A percentile compares a stretch with the other conserved stretches of the same genome.
Evolutionary conservation across 73 alveolate genomes (phyloP).

Genomic region (Blepharisma stoltei): DNA sequence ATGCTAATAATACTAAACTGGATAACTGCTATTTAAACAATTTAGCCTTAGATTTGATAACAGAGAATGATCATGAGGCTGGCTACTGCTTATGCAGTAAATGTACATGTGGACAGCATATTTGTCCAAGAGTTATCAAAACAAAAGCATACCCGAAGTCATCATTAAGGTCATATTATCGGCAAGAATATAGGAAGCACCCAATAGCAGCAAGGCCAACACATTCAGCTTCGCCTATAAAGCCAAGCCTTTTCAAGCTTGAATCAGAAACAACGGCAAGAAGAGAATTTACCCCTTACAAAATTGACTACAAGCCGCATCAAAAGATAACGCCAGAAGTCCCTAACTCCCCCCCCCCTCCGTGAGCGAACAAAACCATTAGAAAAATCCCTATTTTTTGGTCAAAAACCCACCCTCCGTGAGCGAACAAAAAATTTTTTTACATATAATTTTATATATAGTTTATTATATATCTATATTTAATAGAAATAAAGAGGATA

Average conservation of each 20-base stretch:
- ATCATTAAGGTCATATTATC: slow-evolving; percentile 4
- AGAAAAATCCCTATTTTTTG: too few relatives aligned
- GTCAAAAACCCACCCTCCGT: too few relatives aligned
- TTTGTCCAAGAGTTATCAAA: slow-evolving; percentile 2
- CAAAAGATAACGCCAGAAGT: too few relatives aligned
- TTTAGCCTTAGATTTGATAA: slow-evolving; percentile 1
- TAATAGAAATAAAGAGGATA: too few relatives aligned
- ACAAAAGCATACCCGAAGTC: not conserved
- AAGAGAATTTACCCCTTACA: too few relatives aligned
- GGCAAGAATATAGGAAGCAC: not conserved
- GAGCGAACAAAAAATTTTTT: too few relatives aligned
- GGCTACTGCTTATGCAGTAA: not conserved
- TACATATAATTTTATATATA: too few relatives aligned
- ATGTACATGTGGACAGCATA: slow-evolving; percentile 18
- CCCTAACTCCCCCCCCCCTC: too few relatives aligned
- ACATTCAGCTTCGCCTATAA: not conserved
- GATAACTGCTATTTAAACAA: slow-evolving; percentile 8
- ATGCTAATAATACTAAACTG: too few relatives aligned
- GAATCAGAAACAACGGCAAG: slow-evolving; percentile 26
- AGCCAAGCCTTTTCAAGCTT: slow-evolving; percentile 8
- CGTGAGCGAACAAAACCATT: too few relatives aligned
- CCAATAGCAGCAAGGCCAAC: slow-evolving; percentile 9
- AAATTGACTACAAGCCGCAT: too few relatives aligned
- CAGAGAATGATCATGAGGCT: not conserved
- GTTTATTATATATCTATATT: too few relatives aligned